Evolutionary conservation across 2,329 filamentous ascomycete genomes (phyloP).

Genomic region (Bipolaris oryzae): DNA sequence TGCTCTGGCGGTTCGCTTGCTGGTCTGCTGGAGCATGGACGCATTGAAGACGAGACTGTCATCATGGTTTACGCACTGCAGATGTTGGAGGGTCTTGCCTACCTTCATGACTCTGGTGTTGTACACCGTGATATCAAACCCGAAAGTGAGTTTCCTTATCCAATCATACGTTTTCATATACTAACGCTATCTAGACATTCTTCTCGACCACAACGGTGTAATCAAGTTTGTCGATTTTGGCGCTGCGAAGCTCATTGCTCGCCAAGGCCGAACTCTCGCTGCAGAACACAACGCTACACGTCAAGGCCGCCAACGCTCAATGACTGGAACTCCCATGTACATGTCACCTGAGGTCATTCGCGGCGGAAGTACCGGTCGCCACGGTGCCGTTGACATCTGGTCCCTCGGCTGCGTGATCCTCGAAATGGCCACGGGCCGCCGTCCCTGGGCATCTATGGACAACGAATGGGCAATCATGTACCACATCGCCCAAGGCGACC

Average conservation of each 20-base stretch:
- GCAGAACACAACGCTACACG: conserved; percentile 62
- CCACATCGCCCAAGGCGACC: conserved; percentile 97
- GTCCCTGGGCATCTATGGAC: conserved; percentile 93
- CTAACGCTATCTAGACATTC: conserved; percentile 65
- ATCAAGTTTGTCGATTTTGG: conserved; percentile 99
- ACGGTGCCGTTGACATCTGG: conserved; percentile 93
- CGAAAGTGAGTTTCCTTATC: conserved; percentile 71
- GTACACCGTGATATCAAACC: conserved; percentile 98
- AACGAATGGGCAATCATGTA: conserved; percentile 99
- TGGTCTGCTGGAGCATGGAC: conserved; percentile 87
- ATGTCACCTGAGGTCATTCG: conserved; percentile 99
- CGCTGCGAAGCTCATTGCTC: conserved; percentile 93
- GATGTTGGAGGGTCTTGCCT: conserved; percentile 89
- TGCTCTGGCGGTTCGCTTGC: conserved; percentile 94
- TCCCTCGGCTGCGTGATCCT: conserved; percentile 95
- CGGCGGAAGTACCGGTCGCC: conserved; percentile 72
- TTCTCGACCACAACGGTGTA: conserved; percentile 95
- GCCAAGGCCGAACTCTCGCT: conserved; percentile 86
- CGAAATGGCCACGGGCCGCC: conserved; percentile 94
- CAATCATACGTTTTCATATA: not conserved
- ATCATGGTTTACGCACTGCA: conserved; percentile 97
- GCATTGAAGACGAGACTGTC: conserved; percentile 96
- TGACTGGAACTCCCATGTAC: conserved; percentile 99
- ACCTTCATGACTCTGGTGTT: conserved; percentile 89
- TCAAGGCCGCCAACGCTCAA: conserved; percentile 72